phyloP scores from a whole-genome alignment of 805 yeast species.

The Vanderwaltozyma verrucispora region DNA sequence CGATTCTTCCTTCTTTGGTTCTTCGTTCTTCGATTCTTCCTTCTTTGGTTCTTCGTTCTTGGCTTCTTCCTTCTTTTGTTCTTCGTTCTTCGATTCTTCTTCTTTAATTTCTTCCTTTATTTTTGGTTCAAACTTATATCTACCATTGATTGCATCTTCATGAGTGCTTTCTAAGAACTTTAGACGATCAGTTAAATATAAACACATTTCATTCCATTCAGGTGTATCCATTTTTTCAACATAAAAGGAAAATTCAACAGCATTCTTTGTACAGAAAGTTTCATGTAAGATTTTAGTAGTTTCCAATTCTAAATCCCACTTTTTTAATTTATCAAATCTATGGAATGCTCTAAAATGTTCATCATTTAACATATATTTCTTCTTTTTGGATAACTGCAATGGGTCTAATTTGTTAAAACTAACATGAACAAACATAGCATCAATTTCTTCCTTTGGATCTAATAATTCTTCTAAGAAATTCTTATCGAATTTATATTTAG shows the following conservation, averaged over 20 bases:
- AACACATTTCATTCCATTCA: constrained; percentile 17
- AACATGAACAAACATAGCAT: constrained; percentile 30
- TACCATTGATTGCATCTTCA: constrained; percentile 2
- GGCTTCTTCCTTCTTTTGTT: not conserved
- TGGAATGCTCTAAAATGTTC: constrained; percentile 19
- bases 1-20: constrained; percentile 1
- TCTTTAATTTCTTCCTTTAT: not conserved
- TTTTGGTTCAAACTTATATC: not conserved
- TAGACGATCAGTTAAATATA: constrained; percentile 11
- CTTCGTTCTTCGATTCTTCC: constrained; percentile 1
- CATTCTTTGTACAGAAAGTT: constrained; percentile 11
- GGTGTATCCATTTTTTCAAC: constrained; percentile 5
- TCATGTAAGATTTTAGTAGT: constrained; percentile 10
- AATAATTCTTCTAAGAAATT: constrained; percentile 8
- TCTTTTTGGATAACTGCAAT: constrained; percentile 12
- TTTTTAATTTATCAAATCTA: constrained; percentile 5
- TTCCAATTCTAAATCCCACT: constrained; percentile 23
- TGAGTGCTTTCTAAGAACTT: constrained; percentile 6
- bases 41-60: not conserved
- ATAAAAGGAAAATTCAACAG: constrained; percentile 10
- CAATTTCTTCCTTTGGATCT: constrained; percentile 7
- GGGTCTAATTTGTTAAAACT: constrained; percentile 32
- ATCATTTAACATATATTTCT: constrained; percentile 13
- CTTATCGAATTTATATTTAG: constrained; percentile 8
- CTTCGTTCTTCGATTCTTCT: not conserved